Base-by-base conservation (phyloP, 805 yeast species). In the Yamadazyma olivae region DNA sequence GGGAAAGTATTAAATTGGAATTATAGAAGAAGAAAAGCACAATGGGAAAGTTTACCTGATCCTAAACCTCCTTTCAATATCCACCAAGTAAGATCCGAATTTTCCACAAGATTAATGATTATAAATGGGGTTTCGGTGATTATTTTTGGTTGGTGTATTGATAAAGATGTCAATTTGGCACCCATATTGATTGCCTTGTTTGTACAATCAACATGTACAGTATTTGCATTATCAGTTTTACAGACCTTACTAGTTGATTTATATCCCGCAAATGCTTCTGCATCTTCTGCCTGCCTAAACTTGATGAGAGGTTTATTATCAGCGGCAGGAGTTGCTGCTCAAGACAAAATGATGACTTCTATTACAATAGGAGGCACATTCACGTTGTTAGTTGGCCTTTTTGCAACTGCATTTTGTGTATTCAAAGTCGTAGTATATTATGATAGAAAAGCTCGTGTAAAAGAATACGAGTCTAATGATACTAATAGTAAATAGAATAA, bases 361-460 rank as follows among this genome's bases (percentile, higher is more conserved):
- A 65, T 87, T 74, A 75, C 75, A 0, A 57, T 73, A 10, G 95
- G 95, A 1, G 90, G 95, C n/a, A 73, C 83, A 0, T 84, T 77
- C 48, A 78, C 91, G 0, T 62, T 87, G 12, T 57, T 84, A 69
- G 76, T 79, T 2, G 80, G 67, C 0, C 35, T 80, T 1, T 65
- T 73, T 4, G 17, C 52, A 2, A 3, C 33, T 9, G 9, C 34
- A 17, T 38, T 33, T 30, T 27, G 13, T 6, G 16, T 50, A 5
- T 39, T 42, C 3, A 50, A 38, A 21, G 10, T 41, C 6, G 26
- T 35, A 9, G 24, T 14, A 12, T 18, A 20, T 23, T 18, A 17
- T 8, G 33, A 34, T n/a, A 17, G 7, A n/a, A 25, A 32, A n/a
- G n/a, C n/a, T n/a, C n/a, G 16, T 9, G 12, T 12, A 20, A 9